Evolutionary conservation across 1,139 yeast genomes (phyloP).

Genomic region (Candida gigantensis): DNA sequence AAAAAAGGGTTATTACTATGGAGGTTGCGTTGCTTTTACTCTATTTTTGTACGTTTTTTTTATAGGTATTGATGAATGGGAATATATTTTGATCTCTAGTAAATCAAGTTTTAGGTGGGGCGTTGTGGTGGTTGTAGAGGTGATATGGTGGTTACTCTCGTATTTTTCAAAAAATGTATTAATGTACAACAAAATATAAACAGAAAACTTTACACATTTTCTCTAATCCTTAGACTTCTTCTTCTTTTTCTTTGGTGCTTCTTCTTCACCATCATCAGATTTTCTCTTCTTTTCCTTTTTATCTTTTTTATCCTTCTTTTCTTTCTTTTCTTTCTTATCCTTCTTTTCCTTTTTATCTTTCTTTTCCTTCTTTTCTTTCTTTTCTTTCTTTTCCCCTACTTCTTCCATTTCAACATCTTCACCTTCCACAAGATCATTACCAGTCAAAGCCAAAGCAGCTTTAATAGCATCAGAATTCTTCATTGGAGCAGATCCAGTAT

Average conservation of each 20-base stretch:
- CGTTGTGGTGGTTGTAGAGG: too few species aligned
- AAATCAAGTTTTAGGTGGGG: too few species aligned
- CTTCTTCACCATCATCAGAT: slow-evolving; percentile 25
- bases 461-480: slow-evolving; percentile 94
- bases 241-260: slow-evolving; percentile 44
- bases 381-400: slow-evolving; percentile 34
- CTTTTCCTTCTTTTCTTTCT: slow-evolving; percentile 26
- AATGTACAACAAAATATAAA: neutral
- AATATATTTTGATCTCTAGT: too few species aligned
- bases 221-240: slow-evolving; percentile 47
- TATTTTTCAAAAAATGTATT: neutral
- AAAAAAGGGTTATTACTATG: neutral
- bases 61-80: too few species aligned
- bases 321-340: slow-evolving; percentile 44
- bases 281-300: slow-evolving; percentile 25
- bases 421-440: slow-evolving; percentile 48
- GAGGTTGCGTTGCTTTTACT: too few species aligned
- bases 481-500: slow-evolving; percentile 78
- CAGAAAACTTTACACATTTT: slow-evolving; percentile 16
- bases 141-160: too few species aligned
- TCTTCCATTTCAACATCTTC: slow-evolving; percentile 47
- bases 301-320: slow-evolving; percentile 49
- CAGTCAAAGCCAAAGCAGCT: slow-evolving; percentile 33
- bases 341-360: slow-evolving; percentile 22
- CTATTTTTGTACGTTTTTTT: too few species aligned